These are phyloP conservation scores for Trichoderma atrobrunneum DNA, from an alignment of 2,329 filamentous ascomycete species.

Conservation along the genomic window DNA sequence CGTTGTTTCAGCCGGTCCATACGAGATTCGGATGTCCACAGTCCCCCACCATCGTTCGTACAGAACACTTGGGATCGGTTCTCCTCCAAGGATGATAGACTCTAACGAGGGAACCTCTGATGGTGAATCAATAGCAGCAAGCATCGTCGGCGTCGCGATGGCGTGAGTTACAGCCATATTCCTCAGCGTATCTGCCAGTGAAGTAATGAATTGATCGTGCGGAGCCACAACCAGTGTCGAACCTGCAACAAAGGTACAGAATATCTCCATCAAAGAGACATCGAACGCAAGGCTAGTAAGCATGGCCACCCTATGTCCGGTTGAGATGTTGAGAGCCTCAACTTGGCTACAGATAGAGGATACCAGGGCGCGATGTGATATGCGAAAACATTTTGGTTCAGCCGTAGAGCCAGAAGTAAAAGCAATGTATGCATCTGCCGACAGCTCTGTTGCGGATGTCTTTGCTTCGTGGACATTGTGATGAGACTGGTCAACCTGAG, in stretches of 20 bases:
- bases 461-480: neutral
- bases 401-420: neutral
- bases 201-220: neutral
- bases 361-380: neutral
- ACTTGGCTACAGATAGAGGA: neutral
- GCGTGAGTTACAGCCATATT: neutral
- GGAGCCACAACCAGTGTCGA: neutral
- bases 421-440: neutral
- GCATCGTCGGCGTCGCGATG: neutral
- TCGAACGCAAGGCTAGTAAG: neutral
- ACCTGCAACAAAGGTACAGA: neutral
- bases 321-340: neutral
- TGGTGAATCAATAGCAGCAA: neutral
- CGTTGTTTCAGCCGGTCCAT: neutral
- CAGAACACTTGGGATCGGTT: neutral
- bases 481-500: neutral
- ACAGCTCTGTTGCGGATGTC: neutral
- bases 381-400: neutral
- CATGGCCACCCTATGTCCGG: neutral
- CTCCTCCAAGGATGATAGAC: neutral
- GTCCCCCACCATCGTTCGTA: neutral
- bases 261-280: neutral
- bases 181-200: neutral
- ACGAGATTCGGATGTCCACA: neutral
- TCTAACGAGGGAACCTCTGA: neutral